A percentile compares a stretch with the other conserved stretches of the same genome.
phyloP scores from a whole-genome alignment of 768 basidiomycete species.

The Dentipellis sp. region DNA sequence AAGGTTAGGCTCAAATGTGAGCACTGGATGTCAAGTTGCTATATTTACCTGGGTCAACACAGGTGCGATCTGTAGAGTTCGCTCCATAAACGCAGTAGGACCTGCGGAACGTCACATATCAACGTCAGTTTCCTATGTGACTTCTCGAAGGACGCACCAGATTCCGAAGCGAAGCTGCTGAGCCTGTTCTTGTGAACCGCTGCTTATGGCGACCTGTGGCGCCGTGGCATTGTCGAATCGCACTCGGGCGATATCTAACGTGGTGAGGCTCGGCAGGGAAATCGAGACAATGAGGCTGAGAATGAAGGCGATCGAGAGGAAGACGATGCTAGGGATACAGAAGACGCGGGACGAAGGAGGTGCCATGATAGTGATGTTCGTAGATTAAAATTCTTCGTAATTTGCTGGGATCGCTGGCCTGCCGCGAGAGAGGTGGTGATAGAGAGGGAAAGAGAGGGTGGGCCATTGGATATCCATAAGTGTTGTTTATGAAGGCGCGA shows the following conservation, averaged over 20 bases:
- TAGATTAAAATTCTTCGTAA: neutral
- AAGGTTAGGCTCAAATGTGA: neutral
- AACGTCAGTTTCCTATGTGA: neutral
- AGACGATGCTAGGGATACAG: slow-evolving; percentile 52
- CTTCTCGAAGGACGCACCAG: slow-evolving; percentile 36
- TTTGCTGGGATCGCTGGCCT: neutral
- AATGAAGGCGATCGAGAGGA: slow-evolving; percentile 52
- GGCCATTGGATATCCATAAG: neutral
- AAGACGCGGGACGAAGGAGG: slow-evolving; percentile 29
- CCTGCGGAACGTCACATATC: slow-evolving; percentile 29
- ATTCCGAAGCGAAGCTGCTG: slow-evolving; percentile 50
- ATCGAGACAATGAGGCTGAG: slow-evolving; percentile 61
- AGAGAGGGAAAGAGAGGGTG: neutral
- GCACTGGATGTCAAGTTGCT: neutral
- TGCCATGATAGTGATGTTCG: neutral
- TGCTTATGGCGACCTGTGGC: slow-evolving; percentile 13
- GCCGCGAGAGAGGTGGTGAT: neutral
- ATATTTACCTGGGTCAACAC: slow-evolving; percentile 36
- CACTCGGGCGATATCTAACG: slow-evolving; percentile 56
- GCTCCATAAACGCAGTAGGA: slow-evolving; percentile 45
- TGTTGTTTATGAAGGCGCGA: too few relatives aligned
- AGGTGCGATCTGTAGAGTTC: slow-evolving; percentile 34
- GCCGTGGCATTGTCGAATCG: slow-evolving; percentile 30
- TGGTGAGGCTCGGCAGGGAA: slow-evolving; percentile 60
- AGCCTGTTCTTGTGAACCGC: slow-evolving; percentile 3